Conservation (phyloP, 371 early-diverging fungal genomes). For the Cokeromyces recurvatus region DNA sequence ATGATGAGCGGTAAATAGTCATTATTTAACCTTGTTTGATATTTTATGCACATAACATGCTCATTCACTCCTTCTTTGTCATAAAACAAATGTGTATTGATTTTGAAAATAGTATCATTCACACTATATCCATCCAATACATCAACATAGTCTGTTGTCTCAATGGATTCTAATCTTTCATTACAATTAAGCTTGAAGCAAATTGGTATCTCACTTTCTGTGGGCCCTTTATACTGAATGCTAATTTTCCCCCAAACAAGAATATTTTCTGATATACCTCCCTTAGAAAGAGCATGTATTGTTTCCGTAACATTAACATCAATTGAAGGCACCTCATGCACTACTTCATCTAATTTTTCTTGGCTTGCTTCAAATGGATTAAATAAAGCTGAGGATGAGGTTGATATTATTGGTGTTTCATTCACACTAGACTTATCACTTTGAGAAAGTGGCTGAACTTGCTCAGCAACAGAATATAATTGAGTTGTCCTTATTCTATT, state of each 20-base stretch:
- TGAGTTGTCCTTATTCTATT: conserved; percentile 28
- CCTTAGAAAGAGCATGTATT: conserved; percentile 36
- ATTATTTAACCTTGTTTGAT: conserved; percentile 32
- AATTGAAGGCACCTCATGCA: conserved; percentile 15
- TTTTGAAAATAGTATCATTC: too few relatives aligned
- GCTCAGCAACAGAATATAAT: conserved; percentile 19
- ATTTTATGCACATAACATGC: conserved; percentile 31
- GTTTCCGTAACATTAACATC: conserved; percentile 38
- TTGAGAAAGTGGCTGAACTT: too few relatives aligned
- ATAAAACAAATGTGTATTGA: too few relatives aligned
- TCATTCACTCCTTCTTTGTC: too few relatives aligned
- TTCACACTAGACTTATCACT: too few relatives aligned
- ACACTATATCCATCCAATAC: conserved; percentile 13
- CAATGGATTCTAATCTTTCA: conserved; percentile 22
- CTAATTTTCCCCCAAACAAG: conserved; percentile 48
- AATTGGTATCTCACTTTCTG: conserved; percentile 21
- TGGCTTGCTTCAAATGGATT: conserved; percentile 11
- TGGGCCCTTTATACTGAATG: conserved; percentile 29
- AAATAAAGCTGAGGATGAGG: neutral
- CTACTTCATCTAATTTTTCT: neutral
- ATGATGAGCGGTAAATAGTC: conserved; percentile 30
- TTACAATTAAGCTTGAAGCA: conserved; percentile 33
- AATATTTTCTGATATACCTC: conserved; percentile 36
- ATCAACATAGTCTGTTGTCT: conserved; percentile 20
- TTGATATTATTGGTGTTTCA: neutral